A percentile compares a stretch with the other conserved stretches of the same genome.
phyloP scores from a whole-genome alignment of 2,329 filamentous ascomycete genomes.

The Dactylellina cionopaga region DNA sequence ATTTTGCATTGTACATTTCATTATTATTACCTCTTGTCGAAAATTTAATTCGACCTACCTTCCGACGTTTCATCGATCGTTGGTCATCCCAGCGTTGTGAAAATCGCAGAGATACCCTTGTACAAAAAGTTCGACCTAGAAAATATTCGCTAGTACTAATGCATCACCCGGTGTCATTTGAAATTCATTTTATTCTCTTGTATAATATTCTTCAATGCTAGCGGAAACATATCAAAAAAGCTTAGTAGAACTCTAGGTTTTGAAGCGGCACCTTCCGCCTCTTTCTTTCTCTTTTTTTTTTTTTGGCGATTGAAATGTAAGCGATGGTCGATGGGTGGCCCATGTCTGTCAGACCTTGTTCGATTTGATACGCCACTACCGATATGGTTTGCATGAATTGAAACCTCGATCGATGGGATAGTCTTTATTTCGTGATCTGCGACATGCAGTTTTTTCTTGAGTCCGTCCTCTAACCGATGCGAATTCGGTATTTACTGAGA shows the following conservation, averaged over 20 bases:
- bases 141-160: too few relatives aligned
- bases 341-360: not conserved
- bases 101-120: conserved; percentile 35
- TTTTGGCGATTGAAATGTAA: not conserved
- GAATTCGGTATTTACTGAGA: too few relatives aligned
- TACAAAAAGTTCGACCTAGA: conserved; percentile 21
- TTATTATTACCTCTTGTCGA: conserved; percentile 5
- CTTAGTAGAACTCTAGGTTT: not conserved
- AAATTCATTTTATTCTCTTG: too few relatives aligned
- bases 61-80: not conserved
- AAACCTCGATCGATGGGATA: not conserved
- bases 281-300: not conserved
- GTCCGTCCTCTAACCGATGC: not conserved
- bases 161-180: too few relatives aligned
- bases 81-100: conserved; percentile 1
- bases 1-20: not conserved
- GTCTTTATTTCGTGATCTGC: not conserved
- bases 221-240: not conserved
- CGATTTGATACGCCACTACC: not conserved
- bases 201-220: not conserved
- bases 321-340: not conserved
- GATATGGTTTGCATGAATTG: not conserved
- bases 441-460: not conserved
- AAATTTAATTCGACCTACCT: conserved; percentile 25
- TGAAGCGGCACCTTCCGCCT: not conserved